Percentiles rank a stretch among this genome's conserved stretches.
phyloP scores from a whole-genome alignment of 345 rosid species.

The Leavenworthia alabamica region DNA sequence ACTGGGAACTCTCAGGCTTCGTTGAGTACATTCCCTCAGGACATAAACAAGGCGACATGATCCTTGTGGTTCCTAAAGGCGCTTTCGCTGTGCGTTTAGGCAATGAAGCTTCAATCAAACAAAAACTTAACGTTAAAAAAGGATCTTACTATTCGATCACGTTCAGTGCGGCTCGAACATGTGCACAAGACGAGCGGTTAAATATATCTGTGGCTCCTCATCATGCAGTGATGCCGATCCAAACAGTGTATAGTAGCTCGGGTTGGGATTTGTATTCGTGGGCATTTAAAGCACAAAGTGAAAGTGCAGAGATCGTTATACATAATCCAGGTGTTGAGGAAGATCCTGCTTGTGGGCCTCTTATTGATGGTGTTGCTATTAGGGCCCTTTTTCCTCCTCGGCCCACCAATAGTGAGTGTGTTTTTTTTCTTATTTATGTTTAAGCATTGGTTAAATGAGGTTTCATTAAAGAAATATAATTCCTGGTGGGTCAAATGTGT shows the following conservation, averaged over 20 bases:
- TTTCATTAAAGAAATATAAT: too few species aligned
- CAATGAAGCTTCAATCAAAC: constrained; percentile 84
- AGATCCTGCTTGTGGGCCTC: too few species aligned
- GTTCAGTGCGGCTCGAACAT: constrained; percentile 84
- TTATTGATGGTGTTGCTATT: constrained; percentile 65
- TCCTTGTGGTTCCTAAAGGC: constrained; percentile 79
- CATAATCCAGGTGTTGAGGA: constrained; percentile 83
- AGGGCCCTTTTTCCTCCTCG: constrained; percentile 54
- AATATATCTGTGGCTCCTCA: constrained; percentile 71
- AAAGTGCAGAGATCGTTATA: constrained; percentile 41
- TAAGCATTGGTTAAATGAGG: too few species aligned
- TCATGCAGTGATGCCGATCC: constrained; percentile 64
- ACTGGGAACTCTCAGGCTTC: constrained; percentile 68
- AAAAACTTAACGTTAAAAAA: constrained; percentile 36
- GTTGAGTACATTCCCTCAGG: constrained; percentile 86
- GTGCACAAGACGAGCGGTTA: constrained; percentile 70
- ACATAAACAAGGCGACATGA: constrained; percentile 89
- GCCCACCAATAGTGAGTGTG: constrained; percentile 44
- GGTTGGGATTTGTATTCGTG: constrained; percentile 83
- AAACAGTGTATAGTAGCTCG: constrained; percentile 64
- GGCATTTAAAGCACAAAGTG: constrained; percentile 50
- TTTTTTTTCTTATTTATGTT: neutral
- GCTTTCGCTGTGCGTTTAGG: constrained; percentile 76
- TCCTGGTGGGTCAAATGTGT: too few species aligned
- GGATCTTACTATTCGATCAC: constrained; percentile 62